These are phyloP conservation scores for Morella rubra DNA, from an alignment of 306 rosid species.

Conservation along the genomic window DNA sequence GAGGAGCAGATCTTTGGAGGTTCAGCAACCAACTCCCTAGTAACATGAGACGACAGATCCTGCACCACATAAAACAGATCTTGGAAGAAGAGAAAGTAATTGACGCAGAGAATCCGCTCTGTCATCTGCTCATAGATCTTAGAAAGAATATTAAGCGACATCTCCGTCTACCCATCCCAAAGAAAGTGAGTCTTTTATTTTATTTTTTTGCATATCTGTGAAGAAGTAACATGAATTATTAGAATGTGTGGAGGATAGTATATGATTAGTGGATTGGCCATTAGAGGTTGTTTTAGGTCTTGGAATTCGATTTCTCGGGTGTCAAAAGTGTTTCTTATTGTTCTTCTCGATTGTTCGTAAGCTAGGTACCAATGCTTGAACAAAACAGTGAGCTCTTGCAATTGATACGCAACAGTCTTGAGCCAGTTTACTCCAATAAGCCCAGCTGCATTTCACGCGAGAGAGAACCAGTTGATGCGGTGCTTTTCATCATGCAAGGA, in stretches of 20 bases:
- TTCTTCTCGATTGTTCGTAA: no score
- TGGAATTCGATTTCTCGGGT: no score
- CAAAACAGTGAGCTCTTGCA: no score
- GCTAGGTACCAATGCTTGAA: no score
- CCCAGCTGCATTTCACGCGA: neutral
- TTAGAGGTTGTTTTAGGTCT: no score
- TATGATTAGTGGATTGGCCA: no score
- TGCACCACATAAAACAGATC: constrained; percentile 77
- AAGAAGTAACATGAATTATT: no score
- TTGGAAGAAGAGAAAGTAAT: constrained; percentile 91
- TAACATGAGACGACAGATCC: constrained; percentile 66
- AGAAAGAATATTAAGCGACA: constrained; percentile 87
- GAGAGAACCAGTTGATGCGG: neutral
- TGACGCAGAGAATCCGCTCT: constrained; percentile 67
- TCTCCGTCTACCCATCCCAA: constrained; percentile 82
- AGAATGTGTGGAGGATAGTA: no score
- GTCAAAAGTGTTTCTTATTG: no score
- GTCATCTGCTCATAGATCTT: constrained; percentile 76
- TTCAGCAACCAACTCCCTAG: constrained; percentile 77
- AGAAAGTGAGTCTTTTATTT: constrained; percentile 54
- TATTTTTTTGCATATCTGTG: neutral
- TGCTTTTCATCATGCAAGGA: no score
- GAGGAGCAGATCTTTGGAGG: constrained; percentile 96
- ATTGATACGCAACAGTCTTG: neutral
- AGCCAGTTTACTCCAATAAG: neutral